Evolutionary conservation across 148 eudicot species (phyloP), one percentile per base, ranked within the genome.

Genomic region (Vaccinium macrocarpon): DNA sequence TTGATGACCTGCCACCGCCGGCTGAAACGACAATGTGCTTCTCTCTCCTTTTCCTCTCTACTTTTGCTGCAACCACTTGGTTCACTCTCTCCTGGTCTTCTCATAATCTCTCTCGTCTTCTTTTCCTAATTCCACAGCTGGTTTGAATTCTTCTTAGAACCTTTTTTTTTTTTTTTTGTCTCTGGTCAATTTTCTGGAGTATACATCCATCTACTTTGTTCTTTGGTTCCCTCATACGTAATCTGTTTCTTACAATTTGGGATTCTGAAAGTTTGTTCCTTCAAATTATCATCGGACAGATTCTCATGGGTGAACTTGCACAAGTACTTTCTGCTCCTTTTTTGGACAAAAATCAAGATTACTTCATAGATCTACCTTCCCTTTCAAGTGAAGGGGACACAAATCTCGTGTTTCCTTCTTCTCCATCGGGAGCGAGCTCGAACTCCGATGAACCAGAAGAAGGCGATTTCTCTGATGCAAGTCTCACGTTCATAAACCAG

Each of bases 401-500:
- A 6, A 64, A 12, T 18, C 70, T 23, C 50, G 81, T 80, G 42
- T n/a, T 53, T 42, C 18, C 72, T 84, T 62, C 5, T 38, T 38
- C 42, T 38, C 0, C 42, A 42, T 42, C 35, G 29, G 29, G 29
- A 81, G 64, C 56, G 29, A 81, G 56, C 76, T 73, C 46, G 46
- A 38, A 38, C 53, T 88, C 88, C 59, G 82, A 89, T 61, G 77
- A 35, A 56, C 3, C 79, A 25, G 79, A 23, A 25, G 81, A 61
- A 10, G 14, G 70, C 3, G 92, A 91, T 75, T 87, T 75, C 77
- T 89, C 88, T 49, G 92, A 94, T 85, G 89, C 88, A 66, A 86
- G 90, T 15, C 84, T 90, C 6, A 88, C 86, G 82, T 88, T 83
- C 53, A 89, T 91, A 35, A 84, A 42, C 84, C 90, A 89, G 85